phyloP scores from a whole-genome alignment of 768 basidiomycete species.

The Mycena epipterygia region DNA sequence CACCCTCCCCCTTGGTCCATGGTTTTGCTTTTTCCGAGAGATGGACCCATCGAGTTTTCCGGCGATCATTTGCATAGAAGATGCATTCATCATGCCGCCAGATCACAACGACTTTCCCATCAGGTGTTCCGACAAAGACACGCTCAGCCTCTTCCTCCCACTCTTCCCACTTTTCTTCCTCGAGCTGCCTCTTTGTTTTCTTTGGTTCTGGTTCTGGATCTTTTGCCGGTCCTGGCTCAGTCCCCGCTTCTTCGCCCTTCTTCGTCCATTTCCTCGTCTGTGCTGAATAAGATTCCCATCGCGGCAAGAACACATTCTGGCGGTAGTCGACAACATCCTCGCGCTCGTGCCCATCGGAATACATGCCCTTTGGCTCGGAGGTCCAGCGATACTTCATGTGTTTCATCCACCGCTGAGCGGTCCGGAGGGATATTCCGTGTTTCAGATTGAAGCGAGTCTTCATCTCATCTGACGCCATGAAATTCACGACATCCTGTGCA shows the following conservation, averaged over 20 bases:
- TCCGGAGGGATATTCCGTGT: slow-evolving; percentile 37
- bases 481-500: slow-evolving; percentile 21
- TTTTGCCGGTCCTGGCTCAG: background rate
- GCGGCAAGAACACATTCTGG: slow-evolving; percentile 40
- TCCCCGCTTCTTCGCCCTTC: too few relatives aligned
- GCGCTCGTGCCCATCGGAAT: slow-evolving; percentile 46
- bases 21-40: slow-evolving; percentile 36
- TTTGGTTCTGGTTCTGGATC: background rate
- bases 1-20: slow-evolving; percentile 46
- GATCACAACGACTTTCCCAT: slow-evolving; percentile 34
- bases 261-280: slow-evolving; percentile 22
- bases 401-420: slow-evolving; percentile 49
- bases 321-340: slow-evolving; percentile 50
- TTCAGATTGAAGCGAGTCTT: slow-evolving; percentile 22
- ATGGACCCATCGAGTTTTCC: slow-evolving; percentile 42
- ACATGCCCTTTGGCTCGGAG: slow-evolving; percentile 41
- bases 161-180: too few relatives aligned
- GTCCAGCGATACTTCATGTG: slow-evolving; percentile 45
- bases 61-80: slow-evolving; percentile 48
- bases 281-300: slow-evolving; percentile 29
- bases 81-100: slow-evolving; percentile 49
- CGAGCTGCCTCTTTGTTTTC: background rate
- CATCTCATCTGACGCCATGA: slow-evolving; percentile 23
- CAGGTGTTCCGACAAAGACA: background rate
- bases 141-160: background rate